Base-by-base conservation (phyloP, 2,329 filamentous ascomycete genomes). In the Aspergillus quadricinctus region DNA sequence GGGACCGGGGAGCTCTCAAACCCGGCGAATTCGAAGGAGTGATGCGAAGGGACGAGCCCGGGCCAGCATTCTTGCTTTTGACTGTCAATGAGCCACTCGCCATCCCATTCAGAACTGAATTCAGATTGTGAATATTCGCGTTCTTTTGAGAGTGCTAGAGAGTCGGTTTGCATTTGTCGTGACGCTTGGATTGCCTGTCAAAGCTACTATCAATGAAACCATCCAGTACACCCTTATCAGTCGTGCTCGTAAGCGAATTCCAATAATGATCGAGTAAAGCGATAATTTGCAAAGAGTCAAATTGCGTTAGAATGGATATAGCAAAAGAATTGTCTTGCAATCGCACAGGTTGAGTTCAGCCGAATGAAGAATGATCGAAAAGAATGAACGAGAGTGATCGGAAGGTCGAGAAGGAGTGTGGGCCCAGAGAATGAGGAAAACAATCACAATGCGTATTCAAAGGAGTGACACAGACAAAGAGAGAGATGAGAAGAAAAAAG, bases 21-120 rank as follows among this genome's bases (percentile, higher is more conserved):
- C 83, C 87, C 54, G 90, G 89, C 56, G 90, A 92, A 72, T 86
- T 90, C 57, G 89, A 87, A 55, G 91, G 89, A 56, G 90, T 92
- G 64, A 88, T 75, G 76, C 85, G 88, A 63, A 89, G 77, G 48
- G 73, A 73, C 52, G 70, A 62, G 29, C 66, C 64, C 11, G 69
- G 63, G 19, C 65, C 69, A 57, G 64, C 63, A 35, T 69, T 56
- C 59, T 74, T 76, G 68, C 63, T 69, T 66, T 72, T 76, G 52
- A 65, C 57, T 51, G 61, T 69, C 54, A 66, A 57, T 35, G 71
- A 62, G 60, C 69, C 69, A 64, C 66, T 70, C 54, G 73, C 70
- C 74, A 76, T 76, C 51, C 61, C 66, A 66, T 68, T 66, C 64
- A 66, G 53, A 54, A 58, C 53, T 53, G 58, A 48, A 53, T 27